Percentiles rank a stretch among this genome's conserved stretches.
phyloP scores from a whole-genome alignment of 2,329 filamentous ascomycete genomes.

The Diaporthe citri region DNA sequence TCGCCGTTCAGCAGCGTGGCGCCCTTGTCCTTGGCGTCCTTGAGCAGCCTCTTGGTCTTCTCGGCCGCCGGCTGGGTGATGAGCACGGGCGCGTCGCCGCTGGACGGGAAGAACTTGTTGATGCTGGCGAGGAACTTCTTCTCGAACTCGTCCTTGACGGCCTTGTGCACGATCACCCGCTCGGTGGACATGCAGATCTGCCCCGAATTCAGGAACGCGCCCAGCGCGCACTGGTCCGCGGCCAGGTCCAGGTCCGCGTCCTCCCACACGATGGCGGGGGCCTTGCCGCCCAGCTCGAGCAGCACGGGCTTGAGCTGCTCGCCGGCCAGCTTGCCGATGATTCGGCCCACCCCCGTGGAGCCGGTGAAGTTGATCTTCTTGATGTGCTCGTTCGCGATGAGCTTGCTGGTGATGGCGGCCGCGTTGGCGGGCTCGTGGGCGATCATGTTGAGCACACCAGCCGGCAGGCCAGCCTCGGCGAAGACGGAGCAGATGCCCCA shows the following conservation, averaged over 20 bases:
- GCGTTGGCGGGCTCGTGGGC: conserved; percentile 76
- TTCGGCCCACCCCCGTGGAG: conserved; percentile 78
- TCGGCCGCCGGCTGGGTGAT: conserved; percentile 75
- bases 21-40: conserved; percentile 77
- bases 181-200: conserved; percentile 92
- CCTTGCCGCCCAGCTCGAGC: conserved; percentile 87
- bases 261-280: conserved; percentile 81
- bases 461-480: conserved; percentile 81
- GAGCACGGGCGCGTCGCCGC: conserved; percentile 75
- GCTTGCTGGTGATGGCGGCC: conserved; percentile 71
- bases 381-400: conserved; percentile 76
- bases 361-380: conserved; percentile 92
- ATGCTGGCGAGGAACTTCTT: conserved; percentile 55
- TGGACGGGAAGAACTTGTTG: conserved; percentile 61
- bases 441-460: conserved; percentile 80
- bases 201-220: conserved; percentile 79
- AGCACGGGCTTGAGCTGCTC: conserved; percentile 83
- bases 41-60: conserved; percentile 76
- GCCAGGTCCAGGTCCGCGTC: conserved; percentile 83
- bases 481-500: conserved; percentile 74
- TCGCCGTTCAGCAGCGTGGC: conserved; percentile 63
- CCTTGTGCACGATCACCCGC: conserved; percentile 72
- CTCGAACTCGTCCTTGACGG: conserved; percentile 61
- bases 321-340: conserved; percentile 78
- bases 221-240: conserved; percentile 75